Base-by-base conservation (phyloP, 2,329 filamentous ascomycete species). In the Reticulascus tulasneorum region DNA sequence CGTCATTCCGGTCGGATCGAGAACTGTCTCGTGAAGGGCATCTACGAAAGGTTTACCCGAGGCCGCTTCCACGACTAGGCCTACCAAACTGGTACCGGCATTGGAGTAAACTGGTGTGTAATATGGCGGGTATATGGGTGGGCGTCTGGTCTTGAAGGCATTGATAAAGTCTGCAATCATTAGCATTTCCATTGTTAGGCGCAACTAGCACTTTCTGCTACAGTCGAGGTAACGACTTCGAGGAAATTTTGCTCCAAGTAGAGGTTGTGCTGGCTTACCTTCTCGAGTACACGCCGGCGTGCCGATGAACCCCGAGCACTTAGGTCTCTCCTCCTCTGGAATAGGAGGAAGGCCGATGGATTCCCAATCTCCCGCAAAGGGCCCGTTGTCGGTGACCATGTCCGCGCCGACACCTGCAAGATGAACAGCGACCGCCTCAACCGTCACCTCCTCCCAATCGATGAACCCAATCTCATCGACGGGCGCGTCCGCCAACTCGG, bases 31-130 rank as follows among this genome's bases (percentile, higher is more conserved):
- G n/a, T 60, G 48, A 9, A 65, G 55, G 4, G 69, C 52, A 2
- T 69, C 52, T 2, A 54, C 50, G 13, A 66, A 63, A 0, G 60
- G 45, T 29, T 58, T 59, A 5, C 63, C 62, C 1, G 64, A 67
- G 0, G 67, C 57, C 6, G 58, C 59, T 40, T 73, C 66, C 1
- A 76, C 53, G 0, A 66, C 65, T 1, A 66, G 51, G 3, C 66
- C 67, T 1, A 75, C 58, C 3, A 73, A 38, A 2, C 62, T 52
- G 15, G 69, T 67, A 1, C 59, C 69, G 4, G 64, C 52, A 44
- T 76, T 74, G 19, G 70, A 68, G 48, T 77, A 77, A 4, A 61
- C 54, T 0, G 72, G 69, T 4, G 56, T 64, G 0, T 61, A 58
- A 44, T 65, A 69, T 0, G 71, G 62, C 0, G 53, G 47, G 33